phyloP scores from a whole-genome alignment of 2,329 filamentous ascomycete species.

The Penicillium sp. region DNA sequence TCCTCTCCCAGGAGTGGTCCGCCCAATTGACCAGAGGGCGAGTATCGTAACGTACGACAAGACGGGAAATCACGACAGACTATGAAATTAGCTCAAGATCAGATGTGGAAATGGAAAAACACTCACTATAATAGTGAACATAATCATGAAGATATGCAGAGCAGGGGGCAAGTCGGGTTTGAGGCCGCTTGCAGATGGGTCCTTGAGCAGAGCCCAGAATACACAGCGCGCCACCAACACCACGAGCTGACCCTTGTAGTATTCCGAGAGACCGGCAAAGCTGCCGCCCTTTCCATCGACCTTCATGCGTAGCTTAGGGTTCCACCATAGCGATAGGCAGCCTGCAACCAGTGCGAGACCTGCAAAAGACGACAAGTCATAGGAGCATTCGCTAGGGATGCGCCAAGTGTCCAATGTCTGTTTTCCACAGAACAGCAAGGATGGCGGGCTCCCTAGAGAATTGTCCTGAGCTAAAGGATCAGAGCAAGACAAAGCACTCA shows the following conservation, averaged over 20 bases:
- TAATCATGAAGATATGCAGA: constrained; percentile 39
- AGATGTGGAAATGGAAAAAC: background rate
- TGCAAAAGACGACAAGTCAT: constrained; percentile 33
- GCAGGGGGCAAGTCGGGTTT: constrained; percentile 29
- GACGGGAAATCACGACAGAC: constrained; percentile 37
- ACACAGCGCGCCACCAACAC: constrained; percentile 43
- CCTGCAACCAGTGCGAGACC: constrained; percentile 41
- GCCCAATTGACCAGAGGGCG: constrained; percentile 42
- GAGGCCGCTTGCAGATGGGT: constrained; percentile 34
- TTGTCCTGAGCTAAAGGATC: constrained; percentile 12
- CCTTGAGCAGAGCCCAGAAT: constrained; percentile 43
- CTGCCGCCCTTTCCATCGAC: constrained; percentile 40
- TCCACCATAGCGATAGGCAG: constrained; percentile 48
- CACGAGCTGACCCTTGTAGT: constrained; percentile 46
- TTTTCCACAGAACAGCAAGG: constrained; percentile 21
- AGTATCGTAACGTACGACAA: constrained; percentile 39
- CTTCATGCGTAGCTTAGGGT: constrained; percentile 45
- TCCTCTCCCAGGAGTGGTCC: constrained; percentile 32
- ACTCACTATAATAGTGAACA: constrained; percentile 39
- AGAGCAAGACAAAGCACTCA: constrained; percentile 30
- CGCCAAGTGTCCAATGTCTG: constrained; percentile 17
- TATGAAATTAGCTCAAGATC: constrained; percentile 24
- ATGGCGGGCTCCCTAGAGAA: constrained; percentile 12
- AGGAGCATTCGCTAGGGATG: constrained; percentile 27
- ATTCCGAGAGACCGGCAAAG: constrained; percentile 42